These are phyloP conservation scores for Neurospora sp. DNA, from an alignment of 2,329 filamentous ascomycete genomes.

Conservation along the genomic window DNA sequence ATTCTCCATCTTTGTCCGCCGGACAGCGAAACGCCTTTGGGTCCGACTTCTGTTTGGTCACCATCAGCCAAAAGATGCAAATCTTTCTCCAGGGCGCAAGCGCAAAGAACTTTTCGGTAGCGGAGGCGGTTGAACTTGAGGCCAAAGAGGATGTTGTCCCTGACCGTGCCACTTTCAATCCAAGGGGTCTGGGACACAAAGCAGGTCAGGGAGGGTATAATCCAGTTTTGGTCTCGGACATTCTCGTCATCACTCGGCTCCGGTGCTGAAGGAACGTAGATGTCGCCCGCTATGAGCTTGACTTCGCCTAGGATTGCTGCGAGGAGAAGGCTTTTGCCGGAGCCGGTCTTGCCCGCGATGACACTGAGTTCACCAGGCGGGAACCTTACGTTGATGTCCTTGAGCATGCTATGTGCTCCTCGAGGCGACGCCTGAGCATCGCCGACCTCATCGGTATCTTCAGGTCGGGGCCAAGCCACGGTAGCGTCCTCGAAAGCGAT, in stretches of 20 bases:
- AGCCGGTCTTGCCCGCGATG: slow-evolving; percentile 29
- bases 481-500: slow-evolving; percentile 23
- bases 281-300: slow-evolving; percentile 24
- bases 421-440: slow-evolving; percentile 8
- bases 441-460: slow-evolving; percentile 17
- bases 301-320: slow-evolving; percentile 31
- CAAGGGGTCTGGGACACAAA: slow-evolving; percentile 39
- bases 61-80: slow-evolving; percentile 31
- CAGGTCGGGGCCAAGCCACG: slow-evolving; percentile 24
- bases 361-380: slow-evolving; percentile 25
- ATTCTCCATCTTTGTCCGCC: slow-evolving; percentile 38
- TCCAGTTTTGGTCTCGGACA: slow-evolving; percentile 22
- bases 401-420: slow-evolving; percentile 23
- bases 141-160: slow-evolving; percentile 37
- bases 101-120: slow-evolving; percentile 36
- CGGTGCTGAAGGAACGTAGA: slow-evolving; percentile 20
- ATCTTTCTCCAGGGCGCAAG: slow-evolving; percentile 34
- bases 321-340: slow-evolving; percentile 30
- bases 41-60: slow-evolving; percentile 34
- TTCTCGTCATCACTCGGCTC: slow-evolving; percentile 12
- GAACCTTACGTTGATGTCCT: slow-evolving; percentile 24
- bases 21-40: slow-evolving; percentile 32
- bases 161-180: slow-evolving; percentile 35
- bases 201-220: slow-evolving; percentile 29
- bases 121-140: slow-evolving; percentile 27